A percentile compares a stretch with the other conserved stretches of the same genome.
These are phyloP conservation scores for Pythium plurisporium DNA, from an alignment of 352 stramenopile genomes.

Conservation along the genomic window DNA sequence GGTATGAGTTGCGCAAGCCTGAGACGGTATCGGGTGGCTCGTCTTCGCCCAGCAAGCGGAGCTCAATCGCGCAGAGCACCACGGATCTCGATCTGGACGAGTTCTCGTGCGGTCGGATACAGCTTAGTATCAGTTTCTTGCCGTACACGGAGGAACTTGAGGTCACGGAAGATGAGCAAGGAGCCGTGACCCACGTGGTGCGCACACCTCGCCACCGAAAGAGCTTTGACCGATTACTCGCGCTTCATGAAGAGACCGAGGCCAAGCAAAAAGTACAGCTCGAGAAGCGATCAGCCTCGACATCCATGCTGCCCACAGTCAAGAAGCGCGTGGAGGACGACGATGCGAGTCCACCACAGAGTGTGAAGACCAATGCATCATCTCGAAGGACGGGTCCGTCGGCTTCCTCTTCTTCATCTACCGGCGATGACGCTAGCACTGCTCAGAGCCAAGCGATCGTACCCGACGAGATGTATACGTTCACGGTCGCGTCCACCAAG, in stretches of 20 bases:
- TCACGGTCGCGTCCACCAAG: conserved; percentile 80
- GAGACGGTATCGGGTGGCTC: conserved; percentile 38
- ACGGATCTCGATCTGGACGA: conserved; percentile 25
- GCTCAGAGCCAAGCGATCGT: background rate
- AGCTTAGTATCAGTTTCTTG: conserved; percentile 79
- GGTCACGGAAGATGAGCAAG: conserved; percentile 30
- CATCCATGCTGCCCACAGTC: background rate
- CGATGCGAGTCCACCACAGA: background rate
- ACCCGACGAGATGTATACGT: conserved; percentile 73
- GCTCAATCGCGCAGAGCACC: conserved; percentile 11
- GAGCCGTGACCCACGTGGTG: conserved; percentile 15
- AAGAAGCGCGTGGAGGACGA: background rate
- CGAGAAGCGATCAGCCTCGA: conserved; percentile 24
- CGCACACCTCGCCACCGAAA: conserved; percentile 53
- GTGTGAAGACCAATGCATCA: background rate
- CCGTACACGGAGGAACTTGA: conserved; percentile 56
- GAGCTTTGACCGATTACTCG: conserved; percentile 70
- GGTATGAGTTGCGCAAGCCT: conserved; percentile 62
- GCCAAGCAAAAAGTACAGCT: conserved; percentile 38
- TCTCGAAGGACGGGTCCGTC: background rate
- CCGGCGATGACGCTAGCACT: conserved; percentile 10
- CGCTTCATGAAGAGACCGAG: conserved; percentile 69
- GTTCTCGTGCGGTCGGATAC: conserved; percentile 48
- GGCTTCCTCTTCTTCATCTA: background rate
- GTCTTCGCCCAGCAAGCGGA: conserved; percentile 16